phyloP scores from a whole-genome alignment of 192 early-diverging fungal genomes.

The Coemansia sp. region DNA sequence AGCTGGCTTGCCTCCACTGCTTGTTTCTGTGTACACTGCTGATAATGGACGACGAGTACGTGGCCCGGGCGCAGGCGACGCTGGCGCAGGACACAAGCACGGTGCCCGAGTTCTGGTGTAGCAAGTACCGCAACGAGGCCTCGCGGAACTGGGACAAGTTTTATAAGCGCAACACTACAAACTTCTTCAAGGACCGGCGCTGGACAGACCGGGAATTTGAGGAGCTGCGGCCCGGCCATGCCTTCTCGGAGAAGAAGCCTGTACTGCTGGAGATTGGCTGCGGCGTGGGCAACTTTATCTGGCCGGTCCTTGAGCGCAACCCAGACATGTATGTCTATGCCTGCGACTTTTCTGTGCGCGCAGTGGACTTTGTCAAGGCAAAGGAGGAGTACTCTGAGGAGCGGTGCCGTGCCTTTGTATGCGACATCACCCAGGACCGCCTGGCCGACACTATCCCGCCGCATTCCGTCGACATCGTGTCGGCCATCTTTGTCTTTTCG shows the following conservation, averaged over 20 bases:
- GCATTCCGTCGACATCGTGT: slow-evolving; percentile 80
- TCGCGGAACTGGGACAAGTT: slow-evolving; percentile 78
- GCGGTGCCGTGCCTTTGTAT: slow-evolving; percentile 86
- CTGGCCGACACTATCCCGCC: slow-evolving; percentile 70
- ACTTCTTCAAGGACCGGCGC: slow-evolving; percentile 96
- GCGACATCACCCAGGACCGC: slow-evolving; percentile 75
- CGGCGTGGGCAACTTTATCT: slow-evolving; percentile 95
- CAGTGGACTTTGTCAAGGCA: slow-evolving; percentile 87
- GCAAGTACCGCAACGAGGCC: slow-evolving; percentile 74
- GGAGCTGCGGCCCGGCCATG: slow-evolving; percentile 56
- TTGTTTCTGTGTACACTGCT: not conserved
- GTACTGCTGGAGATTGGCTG: slow-evolving; percentile 90
- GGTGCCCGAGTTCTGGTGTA: slow-evolving; percentile 68
- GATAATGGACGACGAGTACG: slow-evolving; percentile 48
- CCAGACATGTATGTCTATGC: slow-evolving; percentile 83
- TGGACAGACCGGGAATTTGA: slow-evolving; percentile 94
- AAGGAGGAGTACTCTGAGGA: slow-evolving; percentile 63
- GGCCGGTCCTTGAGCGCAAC: slow-evolving; percentile 82
- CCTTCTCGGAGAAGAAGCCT: slow-evolving; percentile 21
- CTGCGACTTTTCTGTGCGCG: slow-evolving; percentile 85
- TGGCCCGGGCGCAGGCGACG: slow-evolving; percentile 52
- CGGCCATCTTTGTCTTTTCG: slow-evolving; percentile 93
- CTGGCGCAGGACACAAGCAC: slow-evolving; percentile 59
- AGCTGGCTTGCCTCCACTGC: not conserved
- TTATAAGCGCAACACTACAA: slow-evolving; percentile 75